Conservation (phyloP, 768 basidiomycete genomes). For the Daedalea quercina region DNA sequence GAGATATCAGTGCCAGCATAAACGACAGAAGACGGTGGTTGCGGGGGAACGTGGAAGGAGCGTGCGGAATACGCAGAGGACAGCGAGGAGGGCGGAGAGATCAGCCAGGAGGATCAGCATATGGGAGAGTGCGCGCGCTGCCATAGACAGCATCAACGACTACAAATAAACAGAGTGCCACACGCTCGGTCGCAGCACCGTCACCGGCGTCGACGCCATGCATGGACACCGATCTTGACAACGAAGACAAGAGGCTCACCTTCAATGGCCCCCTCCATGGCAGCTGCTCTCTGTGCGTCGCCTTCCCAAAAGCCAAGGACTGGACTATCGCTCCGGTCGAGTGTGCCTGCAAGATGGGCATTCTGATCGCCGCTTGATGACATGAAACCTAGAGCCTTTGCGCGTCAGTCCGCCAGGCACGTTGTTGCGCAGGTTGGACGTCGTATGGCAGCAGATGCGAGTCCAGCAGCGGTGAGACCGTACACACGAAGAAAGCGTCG, state of each 20-base stretch:
- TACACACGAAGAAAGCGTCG: too few species aligned
- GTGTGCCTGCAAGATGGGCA: neutral
- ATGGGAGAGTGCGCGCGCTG: neutral
- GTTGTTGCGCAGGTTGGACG: too few species aligned
- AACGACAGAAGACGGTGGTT: constrained; percentile 8
- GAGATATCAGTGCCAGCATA: constrained; percentile 16
- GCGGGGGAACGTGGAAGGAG: constrained; percentile 11
- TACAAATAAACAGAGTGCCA: constrained; percentile 1
- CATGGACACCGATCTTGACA: neutral
- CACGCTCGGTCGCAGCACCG: neutral
- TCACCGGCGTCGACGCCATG: neutral
- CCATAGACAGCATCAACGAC: constrained; percentile 1
- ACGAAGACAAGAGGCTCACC: neutral
- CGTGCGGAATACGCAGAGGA: constrained; percentile 4
- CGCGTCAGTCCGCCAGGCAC: too few species aligned
- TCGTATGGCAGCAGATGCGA: too few species aligned
- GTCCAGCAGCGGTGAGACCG: too few species aligned
- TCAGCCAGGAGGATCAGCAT: constrained; percentile 11
- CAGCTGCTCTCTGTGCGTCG: neutral
- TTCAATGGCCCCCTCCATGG: neutral
- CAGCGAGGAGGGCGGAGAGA: constrained; percentile 9
- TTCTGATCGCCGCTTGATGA: neutral
- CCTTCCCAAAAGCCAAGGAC: constrained; percentile 6
- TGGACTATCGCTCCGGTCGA: constrained; percentile 7
- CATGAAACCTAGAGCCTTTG: neutral